Conservation (phyloP, 148 eudicot genomes). For the Mesembryanthemum crystallinum region DNA sequence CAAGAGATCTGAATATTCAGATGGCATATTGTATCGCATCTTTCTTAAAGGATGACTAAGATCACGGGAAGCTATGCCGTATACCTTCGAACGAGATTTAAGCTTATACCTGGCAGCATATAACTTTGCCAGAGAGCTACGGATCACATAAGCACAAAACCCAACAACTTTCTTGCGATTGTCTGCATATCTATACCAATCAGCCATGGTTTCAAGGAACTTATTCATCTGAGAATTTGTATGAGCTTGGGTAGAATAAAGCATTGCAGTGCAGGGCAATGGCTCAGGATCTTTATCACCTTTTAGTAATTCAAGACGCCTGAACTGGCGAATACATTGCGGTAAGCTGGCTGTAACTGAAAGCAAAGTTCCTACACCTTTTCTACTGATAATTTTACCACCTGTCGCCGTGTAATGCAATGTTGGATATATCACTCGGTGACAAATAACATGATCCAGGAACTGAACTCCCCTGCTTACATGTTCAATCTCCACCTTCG, state of each 20-base stretch:
- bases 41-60: conserved; percentile 78
- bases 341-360: conserved; percentile 92
- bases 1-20: conserved; percentile 77
- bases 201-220: conserved; percentile 95
- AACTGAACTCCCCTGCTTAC: conserved; percentile 78
- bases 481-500: conserved; percentile 84
- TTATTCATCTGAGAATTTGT: conserved; percentile 98
- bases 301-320: conserved; percentile 67
- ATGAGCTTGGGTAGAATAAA: conserved; percentile 93
- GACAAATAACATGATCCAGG: conserved; percentile 79
- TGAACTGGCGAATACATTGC: conserved; percentile 68
- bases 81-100: conserved; percentile 93
- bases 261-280: conserved; percentile 88
- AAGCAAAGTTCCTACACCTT: conserved; percentile 93
- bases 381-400: conserved; percentile 72
- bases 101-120: conserved; percentile 94
- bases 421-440: conserved; percentile 81
- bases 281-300: conserved; percentile 97
- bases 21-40: conserved; percentile 46
- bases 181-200: conserved; percentile 95
- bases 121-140: conserved; percentile 87
- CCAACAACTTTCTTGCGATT: conserved; percentile 91
- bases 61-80: conserved; percentile 75
- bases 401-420: conserved; percentile 75
- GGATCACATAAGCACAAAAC: conserved; percentile 88